Percentiles rank a stretch among this genome's conserved stretches.
phyloP scores from a whole-genome alignment of 768 basidiomycete genomes.

The Baorangia bicolor region DNA sequence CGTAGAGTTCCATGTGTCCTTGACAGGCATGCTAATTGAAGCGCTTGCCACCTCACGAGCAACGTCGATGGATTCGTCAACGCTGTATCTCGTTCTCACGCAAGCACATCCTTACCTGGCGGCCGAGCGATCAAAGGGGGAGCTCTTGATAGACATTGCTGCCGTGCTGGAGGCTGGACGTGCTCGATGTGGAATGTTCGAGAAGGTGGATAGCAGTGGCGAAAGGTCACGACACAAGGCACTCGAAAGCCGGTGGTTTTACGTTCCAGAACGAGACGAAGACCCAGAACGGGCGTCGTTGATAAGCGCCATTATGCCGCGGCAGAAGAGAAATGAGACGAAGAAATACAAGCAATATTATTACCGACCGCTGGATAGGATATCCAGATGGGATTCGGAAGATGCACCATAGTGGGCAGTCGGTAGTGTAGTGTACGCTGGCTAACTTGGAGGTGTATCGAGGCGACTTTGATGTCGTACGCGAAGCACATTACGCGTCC shows the following conservation, averaged over 20 bases:
- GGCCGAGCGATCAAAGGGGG: conserved; percentile 31
- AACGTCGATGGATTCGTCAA: conserved; percentile 56
- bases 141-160: conserved; percentile 52
- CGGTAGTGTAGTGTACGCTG: conserved; percentile 9
- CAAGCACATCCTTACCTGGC: conserved; percentile 53
- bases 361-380: conserved; percentile 70
- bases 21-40: conserved; percentile 69
- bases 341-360: conserved; percentile 88
- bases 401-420: conserved; percentile 40
- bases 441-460: conserved; percentile 6
- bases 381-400: conserved; percentile 72
- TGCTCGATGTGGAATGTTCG: conserved; percentile 60
- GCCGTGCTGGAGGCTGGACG: conserved; percentile 47
- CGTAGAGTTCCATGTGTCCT: conserved; percentile 39
- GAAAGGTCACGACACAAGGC: conserved; percentile 55
- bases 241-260: conserved; percentile 59
- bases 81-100: conserved; percentile 52
- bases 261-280: conserved; percentile 68
- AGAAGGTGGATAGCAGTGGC: conserved; percentile 65
- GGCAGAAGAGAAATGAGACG: conserved; percentile 71
- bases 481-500: conserved; percentile 5
- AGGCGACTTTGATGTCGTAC: conserved; percentile 16
- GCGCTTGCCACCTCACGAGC: conserved; percentile 71
- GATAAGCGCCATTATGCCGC: conserved; percentile 71
- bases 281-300: conserved; percentile 69